Percentiles rank a stretch among this genome's conserved stretches.
These are phyloP conservation scores for Wickerhamomyces chaumierensis DNA, from an alignment of 805 yeast species.

Conservation along the genomic window DNA sequence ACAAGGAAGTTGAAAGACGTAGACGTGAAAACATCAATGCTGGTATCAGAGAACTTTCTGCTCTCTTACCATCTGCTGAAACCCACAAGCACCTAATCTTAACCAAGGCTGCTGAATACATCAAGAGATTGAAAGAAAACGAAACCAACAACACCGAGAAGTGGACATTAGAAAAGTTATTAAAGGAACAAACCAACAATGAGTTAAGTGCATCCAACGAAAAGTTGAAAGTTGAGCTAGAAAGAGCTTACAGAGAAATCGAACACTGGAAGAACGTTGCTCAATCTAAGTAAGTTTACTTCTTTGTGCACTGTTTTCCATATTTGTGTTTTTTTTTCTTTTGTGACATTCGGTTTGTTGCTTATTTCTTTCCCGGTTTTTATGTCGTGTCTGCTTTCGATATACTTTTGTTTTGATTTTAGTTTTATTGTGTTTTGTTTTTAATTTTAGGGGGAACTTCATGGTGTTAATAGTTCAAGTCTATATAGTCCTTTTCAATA, in stretches of 20 bases:
- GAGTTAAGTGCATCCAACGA: conserved; percentile 81
- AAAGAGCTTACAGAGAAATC: conserved; percentile 83
- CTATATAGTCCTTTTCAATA: too few species aligned
- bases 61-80: conserved; percentile 70
- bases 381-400: too few species aligned
- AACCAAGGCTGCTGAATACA: conserved; percentile 81
- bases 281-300: too few species aligned
- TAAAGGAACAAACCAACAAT: conserved; percentile 83
- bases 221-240: conserved; percentile 77
- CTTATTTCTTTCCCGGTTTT: too few species aligned
- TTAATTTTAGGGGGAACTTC: too few species aligned
- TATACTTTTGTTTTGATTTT: too few species aligned
- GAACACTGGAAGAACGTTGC: conserved; percentile 61
- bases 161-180: conserved; percentile 87
- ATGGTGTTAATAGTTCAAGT: too few species aligned
- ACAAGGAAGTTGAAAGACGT: conserved; percentile 90
- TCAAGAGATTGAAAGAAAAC: conserved; percentile 79
- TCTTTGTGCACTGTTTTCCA: too few species aligned
- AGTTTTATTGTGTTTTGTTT: too few species aligned
- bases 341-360: too few species aligned
- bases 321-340: too few species aligned
- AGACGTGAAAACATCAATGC: conserved; percentile 80
- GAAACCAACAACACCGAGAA: conserved; percentile 86
- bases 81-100: conserved; percentile 86
- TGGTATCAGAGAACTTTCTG: conserved; percentile 76